Evolutionary conservation across 2,329 filamentous ascomycete species (phyloP).

Genomic region (Aschersonia sp.): DNA sequence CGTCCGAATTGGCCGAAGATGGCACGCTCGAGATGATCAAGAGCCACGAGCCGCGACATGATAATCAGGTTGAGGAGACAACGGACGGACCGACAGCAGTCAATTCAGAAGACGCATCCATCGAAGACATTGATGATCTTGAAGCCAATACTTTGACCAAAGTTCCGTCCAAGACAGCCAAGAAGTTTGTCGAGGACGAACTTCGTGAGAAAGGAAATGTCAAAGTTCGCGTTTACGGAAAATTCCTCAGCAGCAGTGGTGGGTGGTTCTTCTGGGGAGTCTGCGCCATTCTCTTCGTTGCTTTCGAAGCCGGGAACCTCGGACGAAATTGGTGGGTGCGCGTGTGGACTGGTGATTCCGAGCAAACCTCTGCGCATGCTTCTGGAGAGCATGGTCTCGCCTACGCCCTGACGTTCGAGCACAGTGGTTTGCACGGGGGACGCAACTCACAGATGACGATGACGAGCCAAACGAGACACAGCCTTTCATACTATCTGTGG

Average conservation of each 20-base stretch:
- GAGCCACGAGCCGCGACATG: constrained; percentile 32
- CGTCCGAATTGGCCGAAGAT: constrained; percentile 47
- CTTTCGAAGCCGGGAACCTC: constrained; percentile 38
- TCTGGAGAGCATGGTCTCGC: constrained; percentile 20
- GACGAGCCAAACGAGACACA: constrained; percentile 14
- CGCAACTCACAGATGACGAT: constrained; percentile 12
- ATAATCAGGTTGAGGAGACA: constrained; percentile 33
- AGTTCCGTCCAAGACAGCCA: constrained; percentile 35
- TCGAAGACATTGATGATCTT: constrained; percentile 22
- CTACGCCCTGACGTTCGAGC: constrained; percentile 32
- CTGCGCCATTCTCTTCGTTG: constrained; percentile 37
- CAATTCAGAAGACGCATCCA: constrained; percentile 36
- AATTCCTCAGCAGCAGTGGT: constrained; percentile 54
- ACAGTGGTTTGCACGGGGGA: constrained; percentile 26
- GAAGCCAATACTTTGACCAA: constrained; percentile 29
- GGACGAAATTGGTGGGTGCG: constrained; percentile 49
- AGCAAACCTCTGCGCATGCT: constrained; percentile 1
- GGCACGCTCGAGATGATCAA: constrained; percentile 43
- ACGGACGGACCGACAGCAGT: constrained; percentile 29
- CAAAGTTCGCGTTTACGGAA: constrained; percentile 48
- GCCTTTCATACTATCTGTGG: constrained; percentile 48
- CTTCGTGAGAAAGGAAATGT: constrained; percentile 56
- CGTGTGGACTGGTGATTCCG: constrained; percentile 38
- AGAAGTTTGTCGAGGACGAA: constrained; percentile 67
- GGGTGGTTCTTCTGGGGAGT: constrained; percentile 45